These are phyloP conservation scores for Venturiaceae sp. DNA, from an alignment of 2,329 filamentous ascomycete species.

Conservation along the genomic window DNA sequence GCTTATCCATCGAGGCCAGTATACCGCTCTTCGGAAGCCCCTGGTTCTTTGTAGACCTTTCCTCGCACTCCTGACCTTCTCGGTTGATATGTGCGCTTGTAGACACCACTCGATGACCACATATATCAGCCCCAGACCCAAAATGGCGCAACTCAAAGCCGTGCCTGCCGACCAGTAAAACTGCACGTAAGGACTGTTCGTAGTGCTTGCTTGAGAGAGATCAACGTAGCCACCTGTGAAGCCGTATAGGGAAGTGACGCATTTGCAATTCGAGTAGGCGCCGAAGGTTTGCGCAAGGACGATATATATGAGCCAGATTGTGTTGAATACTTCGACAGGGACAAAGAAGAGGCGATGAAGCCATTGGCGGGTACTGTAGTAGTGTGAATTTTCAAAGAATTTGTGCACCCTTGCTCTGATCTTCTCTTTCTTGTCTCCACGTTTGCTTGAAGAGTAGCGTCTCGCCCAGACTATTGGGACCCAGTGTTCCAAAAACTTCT, in stretches of 20 bases:
- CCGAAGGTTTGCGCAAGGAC: slow-evolving; percentile 8
- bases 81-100: slow-evolving; percentile 6
- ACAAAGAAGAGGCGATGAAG: slow-evolving; percentile 6
- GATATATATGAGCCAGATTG: slow-evolving; percentile 4
- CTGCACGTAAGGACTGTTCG: not conserved
- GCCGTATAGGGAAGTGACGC: slow-evolving; percentile 4
- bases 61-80: slow-evolving; percentile 3
- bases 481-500: not conserved
- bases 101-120: slow-evolving; percentile 10
- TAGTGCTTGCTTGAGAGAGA: not conserved
- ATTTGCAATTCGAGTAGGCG: slow-evolving; percentile 7
- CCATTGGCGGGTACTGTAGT: slow-evolving; percentile 6
- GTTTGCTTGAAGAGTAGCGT: not conserved
- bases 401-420: not conserved
- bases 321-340: slow-evolving; percentile 6
- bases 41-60: slow-evolving; percentile 5
- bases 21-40: slow-evolving; percentile 4
- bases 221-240: slow-evolving; percentile 8
- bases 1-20: not conserved
- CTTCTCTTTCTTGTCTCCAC: not conserved
- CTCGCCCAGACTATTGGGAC: not conserved
- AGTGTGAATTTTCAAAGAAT: not conserved
- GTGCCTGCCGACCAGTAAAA: slow-evolving; percentile 8
- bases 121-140: slow-evolving; percentile 7
- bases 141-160: not conserved